Base-by-base conservation (phyloP, 2,329 filamentous ascomycete species). In the Neonectria neomacrospora region DNA sequence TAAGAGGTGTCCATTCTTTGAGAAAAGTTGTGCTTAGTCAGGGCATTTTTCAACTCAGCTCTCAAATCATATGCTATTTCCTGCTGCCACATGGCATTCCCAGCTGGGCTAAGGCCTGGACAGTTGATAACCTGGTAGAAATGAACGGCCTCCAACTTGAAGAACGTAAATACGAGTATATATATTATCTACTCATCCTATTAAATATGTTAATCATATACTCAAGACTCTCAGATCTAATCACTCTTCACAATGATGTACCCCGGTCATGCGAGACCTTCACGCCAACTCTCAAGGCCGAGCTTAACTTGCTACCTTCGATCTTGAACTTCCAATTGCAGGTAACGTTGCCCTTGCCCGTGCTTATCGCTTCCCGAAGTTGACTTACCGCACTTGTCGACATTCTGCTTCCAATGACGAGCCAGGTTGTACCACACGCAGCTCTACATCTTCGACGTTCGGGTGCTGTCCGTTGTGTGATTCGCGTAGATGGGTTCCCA, bases 401-500 rank as follows among this genome's bases (percentile, higher is more conserved):
- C 23, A 6, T 48, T 32, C 28, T 48, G 5, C 11, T 28, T 12
- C 11, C 28, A 20, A 28, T 9, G 10, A 18, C 18, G 47, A n/a
- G n/a, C 2, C n/a, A 7, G 8, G 3, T 6, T 20, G 45, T 30
- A 18, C n/a, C 45, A 22, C 47, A 14, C 6, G 4, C 1, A 3
- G n/a, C 7, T 12, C 26, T 5, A 26, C 8, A 20, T 50, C 28
- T 6, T 50, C 14, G 1, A 20, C 26, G 9, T 9, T n/a, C 16
- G 8, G 44, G 11, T 30, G 16, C 22, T 16, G 23, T n/a, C 18
- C 45, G 9, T 30, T 2, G 5, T 50, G n/a, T 20, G 11, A 20
- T 16, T 54, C 34, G 4, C 20, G 51, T 1, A 71, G 2, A 11
- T 71, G 59, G 0, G 66, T 66, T 2, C 70, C 66, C 11, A 71